These are phyloP conservation scores for Dictyostelium purpureum DNA, from an alignment of 78 protist species.

Conservation along the genomic window DNA sequence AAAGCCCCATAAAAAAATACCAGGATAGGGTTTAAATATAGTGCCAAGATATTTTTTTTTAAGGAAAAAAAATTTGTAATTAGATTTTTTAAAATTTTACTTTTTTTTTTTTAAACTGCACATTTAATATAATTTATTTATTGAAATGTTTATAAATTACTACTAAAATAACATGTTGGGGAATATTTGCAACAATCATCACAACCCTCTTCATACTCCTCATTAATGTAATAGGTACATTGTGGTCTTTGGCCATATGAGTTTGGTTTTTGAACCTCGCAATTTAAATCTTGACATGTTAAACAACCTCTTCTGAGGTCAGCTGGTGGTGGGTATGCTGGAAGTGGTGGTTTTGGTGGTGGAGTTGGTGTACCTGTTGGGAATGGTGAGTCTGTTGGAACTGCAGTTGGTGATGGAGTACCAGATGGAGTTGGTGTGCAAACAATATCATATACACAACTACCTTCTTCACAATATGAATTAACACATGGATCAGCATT, in stretches of 20 bases:
- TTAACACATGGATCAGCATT: not conserved
- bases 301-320: not conserved
- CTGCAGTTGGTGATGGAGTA: not conserved
- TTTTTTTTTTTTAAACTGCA: too few relatives aligned
- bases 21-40: too few relatives aligned
- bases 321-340: not conserved
- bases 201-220: not conserved
- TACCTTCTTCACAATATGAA: not conserved
- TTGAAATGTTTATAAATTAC: too few relatives aligned
- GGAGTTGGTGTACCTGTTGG: not conserved
- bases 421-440: not conserved
- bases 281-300: not conserved
- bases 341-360: not conserved
- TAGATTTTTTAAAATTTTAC: too few relatives aligned
- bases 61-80: too few relatives aligned
- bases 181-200: not conserved
- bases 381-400: not conserved
- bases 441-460: not conserved
- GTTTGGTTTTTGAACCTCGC: not conserved
- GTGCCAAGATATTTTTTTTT: too few relatives aligned
- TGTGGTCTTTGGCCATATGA: too few relatives aligned
- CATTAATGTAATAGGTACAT: not conserved
- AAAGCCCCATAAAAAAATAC: too few relatives aligned
- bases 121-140: too few relatives aligned
- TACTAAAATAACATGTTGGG: slow-evolving; percentile 4